These are phyloP conservation scores for Malus hybrid DNA, from an alignment of 331 rosid genomes.

Conservation along the genomic window DNA sequence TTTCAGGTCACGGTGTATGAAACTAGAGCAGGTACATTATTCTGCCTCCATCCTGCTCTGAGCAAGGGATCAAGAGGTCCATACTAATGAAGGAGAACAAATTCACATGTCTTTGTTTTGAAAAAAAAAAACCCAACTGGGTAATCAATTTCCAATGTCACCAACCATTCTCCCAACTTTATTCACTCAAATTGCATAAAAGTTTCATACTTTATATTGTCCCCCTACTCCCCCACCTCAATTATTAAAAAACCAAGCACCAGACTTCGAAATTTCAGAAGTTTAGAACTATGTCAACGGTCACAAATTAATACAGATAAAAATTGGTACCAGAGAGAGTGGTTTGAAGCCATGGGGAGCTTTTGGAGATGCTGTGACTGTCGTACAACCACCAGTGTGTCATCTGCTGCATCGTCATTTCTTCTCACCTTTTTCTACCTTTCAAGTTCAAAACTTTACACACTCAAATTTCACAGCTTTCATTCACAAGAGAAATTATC, in stretches of 20 bases:
- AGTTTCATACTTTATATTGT: not conserved
- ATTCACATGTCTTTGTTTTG: not conserved
- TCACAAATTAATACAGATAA: not conserved
- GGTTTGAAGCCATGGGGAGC: slow-evolving; percentile 80
- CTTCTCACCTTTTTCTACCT: slow-evolving; percentile 21
- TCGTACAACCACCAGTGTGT: slow-evolving; percentile 81
- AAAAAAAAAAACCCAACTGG: not conserved
- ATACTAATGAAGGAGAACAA: not conserved
- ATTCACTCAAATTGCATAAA: not conserved
- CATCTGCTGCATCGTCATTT: slow-evolving; percentile 24
- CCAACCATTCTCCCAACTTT: not conserved
- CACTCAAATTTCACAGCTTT: not conserved
- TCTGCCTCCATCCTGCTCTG: not conserved
- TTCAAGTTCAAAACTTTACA: not conserved
- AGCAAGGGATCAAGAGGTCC: no score
- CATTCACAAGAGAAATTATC: no score
- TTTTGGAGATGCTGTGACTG: slow-evolving; percentile 33
- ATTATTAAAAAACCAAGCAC: not conserved
- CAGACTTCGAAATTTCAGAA: not conserved
- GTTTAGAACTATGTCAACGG: slow-evolving; percentile 12
- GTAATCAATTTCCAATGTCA: slow-evolving; percentile 4
- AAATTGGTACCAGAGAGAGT: slow-evolving; percentile 54
- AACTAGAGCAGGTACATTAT: not conserved
- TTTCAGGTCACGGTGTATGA: not conserved
- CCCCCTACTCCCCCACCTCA: slow-evolving; percentile 6